Evolutionary conservation across 108 stramenopile species (phyloP).

Genomic region (Cyclotella choctawhatcheeana): DNA sequence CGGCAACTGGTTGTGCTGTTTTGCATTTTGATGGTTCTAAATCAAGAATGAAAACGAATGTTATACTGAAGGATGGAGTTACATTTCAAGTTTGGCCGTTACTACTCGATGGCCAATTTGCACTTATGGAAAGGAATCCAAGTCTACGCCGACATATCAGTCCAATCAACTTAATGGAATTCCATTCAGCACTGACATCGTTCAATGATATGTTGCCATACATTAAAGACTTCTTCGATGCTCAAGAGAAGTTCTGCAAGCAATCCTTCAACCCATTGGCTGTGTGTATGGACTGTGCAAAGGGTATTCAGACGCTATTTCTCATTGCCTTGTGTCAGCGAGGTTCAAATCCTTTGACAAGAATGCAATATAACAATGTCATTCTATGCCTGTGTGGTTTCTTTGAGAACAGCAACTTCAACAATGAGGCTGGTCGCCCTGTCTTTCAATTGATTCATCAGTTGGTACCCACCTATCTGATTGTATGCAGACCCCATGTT

Average conservation of each 20-base stretch:
- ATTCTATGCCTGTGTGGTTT: not conserved
- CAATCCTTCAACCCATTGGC: not conserved
- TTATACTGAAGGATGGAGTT: not conserved
- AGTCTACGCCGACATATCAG: not conserved
- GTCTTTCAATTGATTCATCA: not conserved
- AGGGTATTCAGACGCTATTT: not conserved
- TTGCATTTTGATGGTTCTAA: not conserved
- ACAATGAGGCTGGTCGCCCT: not conserved
- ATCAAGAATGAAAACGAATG: not conserved
- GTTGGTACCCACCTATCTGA: not conserved
- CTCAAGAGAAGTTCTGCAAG: not conserved
- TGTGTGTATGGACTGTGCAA: not conserved
- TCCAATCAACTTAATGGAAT: not conserved
- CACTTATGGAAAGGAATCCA: not conserved
- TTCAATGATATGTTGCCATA: not conserved
- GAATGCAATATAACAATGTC: not conserved
- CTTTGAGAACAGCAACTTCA: not conserved
- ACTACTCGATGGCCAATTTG: not conserved
- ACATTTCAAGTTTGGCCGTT: not conserved
- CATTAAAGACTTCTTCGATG: not conserved
- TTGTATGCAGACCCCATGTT: not conserved
- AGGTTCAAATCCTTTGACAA: not conserved
- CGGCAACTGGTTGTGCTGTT: not conserved
- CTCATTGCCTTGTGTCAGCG: not conserved
- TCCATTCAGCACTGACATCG: not conserved